These are phyloP conservation scores for Pugionium dolabratum DNA, from an alignment of 345 rosid species.

Conservation along the genomic window DNA sequence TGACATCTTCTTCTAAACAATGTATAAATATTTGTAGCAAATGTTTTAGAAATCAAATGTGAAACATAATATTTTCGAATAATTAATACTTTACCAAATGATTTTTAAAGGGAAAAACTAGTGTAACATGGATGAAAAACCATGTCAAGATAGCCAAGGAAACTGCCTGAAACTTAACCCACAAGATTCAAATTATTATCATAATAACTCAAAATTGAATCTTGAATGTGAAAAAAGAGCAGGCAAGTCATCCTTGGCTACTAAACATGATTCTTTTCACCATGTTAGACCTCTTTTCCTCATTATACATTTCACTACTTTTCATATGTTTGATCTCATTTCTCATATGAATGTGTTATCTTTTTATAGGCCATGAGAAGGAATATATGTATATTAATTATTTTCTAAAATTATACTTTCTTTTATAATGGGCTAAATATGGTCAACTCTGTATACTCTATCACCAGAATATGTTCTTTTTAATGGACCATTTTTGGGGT, in stretches of 20 bases:
- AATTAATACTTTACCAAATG: too few relatives aligned
- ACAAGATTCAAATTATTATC: constrained; percentile 16
- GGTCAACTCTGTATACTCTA: constrained; percentile 33
- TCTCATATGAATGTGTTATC: constrained; percentile 24
- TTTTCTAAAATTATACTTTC: constrained; percentile 9
- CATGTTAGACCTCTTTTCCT: constrained; percentile 35
- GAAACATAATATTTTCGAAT: too few relatives aligned
- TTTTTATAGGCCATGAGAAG: constrained; percentile 30
- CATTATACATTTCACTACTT: constrained; percentile 18
- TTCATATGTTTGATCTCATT: background rate
- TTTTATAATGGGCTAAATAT: constrained; percentile 31
- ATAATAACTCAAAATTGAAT: constrained; percentile 13
- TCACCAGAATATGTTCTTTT: constrained; percentile 31
- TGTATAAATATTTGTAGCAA: background rate
- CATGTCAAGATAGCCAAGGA: constrained; percentile 41
- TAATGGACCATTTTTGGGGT: constrained; percentile 22
- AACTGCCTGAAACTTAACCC: constrained; percentile 42
- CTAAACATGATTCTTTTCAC: constrained; percentile 36
- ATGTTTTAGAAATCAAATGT: background rate
- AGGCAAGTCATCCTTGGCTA: constrained; percentile 48
- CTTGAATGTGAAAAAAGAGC: constrained; percentile 33
- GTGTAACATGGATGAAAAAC: constrained; percentile 33
- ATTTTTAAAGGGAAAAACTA: background rate
- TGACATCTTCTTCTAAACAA: constrained; percentile 25
- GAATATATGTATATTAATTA: constrained; percentile 32